phyloP scores from a whole-genome alignment of 805 yeast genomes.

The Grigorovia humatica region DNA sequence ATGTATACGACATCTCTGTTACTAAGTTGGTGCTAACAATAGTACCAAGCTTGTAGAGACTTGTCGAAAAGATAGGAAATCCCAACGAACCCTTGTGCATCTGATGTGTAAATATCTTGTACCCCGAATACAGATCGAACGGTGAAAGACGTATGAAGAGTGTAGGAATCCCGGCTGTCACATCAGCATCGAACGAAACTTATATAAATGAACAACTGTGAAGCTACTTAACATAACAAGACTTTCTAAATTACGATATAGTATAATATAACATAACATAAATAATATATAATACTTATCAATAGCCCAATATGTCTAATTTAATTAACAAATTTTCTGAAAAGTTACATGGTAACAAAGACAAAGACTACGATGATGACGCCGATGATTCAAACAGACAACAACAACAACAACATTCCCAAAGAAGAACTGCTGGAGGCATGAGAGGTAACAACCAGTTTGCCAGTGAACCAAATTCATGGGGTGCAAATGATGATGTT shows the following conservation, averaged over 20 bases:
- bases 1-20: too few species aligned
- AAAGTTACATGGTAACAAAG: conserved; percentile 17
- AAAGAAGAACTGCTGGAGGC: background rate
- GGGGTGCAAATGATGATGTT: conserved; percentile 8
- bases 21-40: background rate
- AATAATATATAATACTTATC: too few species aligned
- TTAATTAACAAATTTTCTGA: conserved; percentile 25
- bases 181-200: too few species aligned
- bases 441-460: background rate
- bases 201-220: background rate
- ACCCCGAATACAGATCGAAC: background rate
- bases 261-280: background rate
- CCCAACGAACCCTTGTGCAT: background rate
- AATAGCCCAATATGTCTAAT: conserved; percentile 18
- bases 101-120: background rate
- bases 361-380: conserved; percentile 2
- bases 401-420: background rate
- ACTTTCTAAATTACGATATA: too few species aligned
- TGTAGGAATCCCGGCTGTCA: too few species aligned
- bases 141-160: too few species aligned
- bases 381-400: background rate
- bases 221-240: too few species aligned
- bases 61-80: too few species aligned
- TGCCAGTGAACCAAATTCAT: conserved; percentile 4
- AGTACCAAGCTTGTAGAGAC: background rate